phyloP scores from a whole-genome alignment of 2,329 filamentous ascomycete species.

The Exophiala mesophila region DNA sequence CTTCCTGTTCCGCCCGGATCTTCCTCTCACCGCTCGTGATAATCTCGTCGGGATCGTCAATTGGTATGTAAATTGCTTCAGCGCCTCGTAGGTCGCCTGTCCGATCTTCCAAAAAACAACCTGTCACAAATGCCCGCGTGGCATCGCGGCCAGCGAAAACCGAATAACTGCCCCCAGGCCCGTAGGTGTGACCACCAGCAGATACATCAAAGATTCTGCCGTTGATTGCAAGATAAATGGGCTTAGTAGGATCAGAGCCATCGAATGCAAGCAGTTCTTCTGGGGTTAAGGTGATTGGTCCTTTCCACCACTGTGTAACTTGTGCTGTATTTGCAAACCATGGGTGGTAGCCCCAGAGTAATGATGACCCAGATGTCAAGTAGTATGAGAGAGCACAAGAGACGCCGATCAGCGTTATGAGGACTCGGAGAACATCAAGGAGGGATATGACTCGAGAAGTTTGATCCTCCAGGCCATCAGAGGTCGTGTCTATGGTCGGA shows the following conservation, averaged over 20 bases:
- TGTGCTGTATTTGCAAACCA: constrained; percentile 56
- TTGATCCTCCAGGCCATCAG: constrained; percentile 19
- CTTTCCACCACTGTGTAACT: constrained; percentile 55
- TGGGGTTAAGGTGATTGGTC: constrained; percentile 67
- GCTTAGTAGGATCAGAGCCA: constrained; percentile 67
- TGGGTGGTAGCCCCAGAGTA: constrained; percentile 64
- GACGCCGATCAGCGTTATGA: constrained; percentile 62
- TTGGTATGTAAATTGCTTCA: constrained; percentile 72
- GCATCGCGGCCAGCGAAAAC: constrained; percentile 86
- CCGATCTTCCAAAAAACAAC: constrained; percentile 82
- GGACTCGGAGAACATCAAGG: constrained; percentile 64
- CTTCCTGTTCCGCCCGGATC: constrained; percentile 58
- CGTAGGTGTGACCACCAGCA: constrained; percentile 57
- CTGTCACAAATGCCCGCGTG: constrained; percentile 82
- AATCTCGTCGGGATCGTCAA: constrained; percentile 56
- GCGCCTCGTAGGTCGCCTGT: constrained; percentile 80
- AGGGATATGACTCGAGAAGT: constrained; percentile 35
- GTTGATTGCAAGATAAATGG: constrained; percentile 83
- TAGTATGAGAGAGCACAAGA: constrained; percentile 71
- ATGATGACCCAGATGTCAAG: constrained; percentile 64
- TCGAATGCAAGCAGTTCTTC: constrained; percentile 69
- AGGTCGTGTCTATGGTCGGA: background rate
- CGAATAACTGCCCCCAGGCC: constrained; percentile 78
- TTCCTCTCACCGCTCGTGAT: constrained; percentile 42
- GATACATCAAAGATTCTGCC: constrained; percentile 62